Evolutionary conservation across 495 filamentous ascomycete genomes (phyloP).

Genomic region (Aspergillus indologenus): DNA sequence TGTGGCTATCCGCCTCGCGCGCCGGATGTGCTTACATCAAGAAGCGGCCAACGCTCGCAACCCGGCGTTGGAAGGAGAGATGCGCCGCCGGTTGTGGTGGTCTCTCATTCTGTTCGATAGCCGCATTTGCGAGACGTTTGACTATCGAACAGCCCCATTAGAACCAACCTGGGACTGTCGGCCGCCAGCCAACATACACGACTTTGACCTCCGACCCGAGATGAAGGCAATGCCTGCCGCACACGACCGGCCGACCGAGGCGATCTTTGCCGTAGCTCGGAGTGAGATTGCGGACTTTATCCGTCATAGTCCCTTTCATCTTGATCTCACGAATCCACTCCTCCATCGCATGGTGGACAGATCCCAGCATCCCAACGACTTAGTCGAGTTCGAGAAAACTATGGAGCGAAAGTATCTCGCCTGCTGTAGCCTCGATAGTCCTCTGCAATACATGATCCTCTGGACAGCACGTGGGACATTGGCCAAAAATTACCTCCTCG

Average conservation of each 20-base stretch:
- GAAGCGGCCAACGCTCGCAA: constrained; percentile 35
- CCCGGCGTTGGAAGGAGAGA: constrained; percentile 50
- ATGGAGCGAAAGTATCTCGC: neutral
- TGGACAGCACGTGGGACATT: neutral
- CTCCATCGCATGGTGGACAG: neutral
- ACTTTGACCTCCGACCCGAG: constrained; percentile 51
- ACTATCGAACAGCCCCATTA: constrained; percentile 34
- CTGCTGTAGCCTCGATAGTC: neutral
- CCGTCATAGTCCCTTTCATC: constrained; percentile 42
- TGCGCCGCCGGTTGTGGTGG: constrained; percentile 62
- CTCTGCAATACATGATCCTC: neutral
- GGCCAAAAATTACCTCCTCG: neutral
- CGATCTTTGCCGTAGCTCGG: constrained; percentile 49
- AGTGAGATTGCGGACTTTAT: constrained; percentile 48
- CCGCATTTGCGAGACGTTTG: constrained; percentile 47
- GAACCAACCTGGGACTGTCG: constrained; percentile 55
- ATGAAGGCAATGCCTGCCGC: constrained; percentile 42
- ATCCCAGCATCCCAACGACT: neutral
- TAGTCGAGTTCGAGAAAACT: neutral
- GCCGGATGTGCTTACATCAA: constrained; percentile 51
- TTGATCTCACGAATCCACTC: neutral
- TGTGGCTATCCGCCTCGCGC: constrained; percentile 52
- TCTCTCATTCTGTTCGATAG: constrained; percentile 49
- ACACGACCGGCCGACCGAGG: constrained; percentile 43
- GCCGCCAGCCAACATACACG: constrained; percentile 53